Conservation (phyloP, 1,284 basidiomycete genomes). For the Rhodotorula sp. region DNA sequence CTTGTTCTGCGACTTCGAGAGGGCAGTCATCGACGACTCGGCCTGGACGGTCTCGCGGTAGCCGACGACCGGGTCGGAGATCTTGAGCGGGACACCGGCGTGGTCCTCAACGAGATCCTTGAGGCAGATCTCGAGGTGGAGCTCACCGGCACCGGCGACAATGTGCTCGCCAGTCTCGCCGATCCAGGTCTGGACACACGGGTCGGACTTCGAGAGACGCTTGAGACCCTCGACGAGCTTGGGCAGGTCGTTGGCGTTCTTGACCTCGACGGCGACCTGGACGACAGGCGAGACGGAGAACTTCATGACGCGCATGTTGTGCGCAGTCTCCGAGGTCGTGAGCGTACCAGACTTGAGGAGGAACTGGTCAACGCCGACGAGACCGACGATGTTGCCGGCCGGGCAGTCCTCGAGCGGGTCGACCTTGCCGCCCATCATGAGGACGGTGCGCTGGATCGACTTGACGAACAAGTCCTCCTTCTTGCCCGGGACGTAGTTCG, state of each 20-base stretch:
- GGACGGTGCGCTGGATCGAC: slow-evolving; percentile 96
- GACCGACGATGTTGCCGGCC: slow-evolving; percentile 97
- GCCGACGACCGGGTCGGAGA: slow-evolving; percentile 96
- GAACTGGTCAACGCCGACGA: slow-evolving; percentile 99
- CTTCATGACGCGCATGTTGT: slow-evolving; percentile 99
- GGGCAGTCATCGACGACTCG: slow-evolving; percentile 91
- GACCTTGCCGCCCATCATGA: slow-evolving; percentile 99
- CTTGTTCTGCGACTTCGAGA: slow-evolving; percentile 99
- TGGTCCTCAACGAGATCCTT: slow-evolving; percentile 99
- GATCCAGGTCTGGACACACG: slow-evolving; percentile 97
- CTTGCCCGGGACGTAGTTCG: slow-evolving; percentile 98
- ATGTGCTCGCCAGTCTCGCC: slow-evolving; percentile 94
- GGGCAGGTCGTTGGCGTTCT: slow-evolving; percentile 98
- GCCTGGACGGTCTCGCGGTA: slow-evolving; percentile 98
- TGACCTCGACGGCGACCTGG: slow-evolving; percentile 98
- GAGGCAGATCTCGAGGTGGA: slow-evolving; percentile 99
- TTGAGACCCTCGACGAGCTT: slow-evolving; percentile 99
- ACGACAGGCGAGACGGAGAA: slow-evolving; percentile 99
- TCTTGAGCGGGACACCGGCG: slow-evolving; percentile 98
- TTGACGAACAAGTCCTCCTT: slow-evolving; percentile 99
- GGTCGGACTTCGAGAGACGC: slow-evolving; percentile 99
- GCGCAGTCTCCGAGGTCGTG: slow-evolving; percentile 95
- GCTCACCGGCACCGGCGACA: slow-evolving; percentile 98
- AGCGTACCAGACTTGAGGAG: slow-evolving; percentile 98
- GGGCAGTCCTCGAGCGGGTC: slow-evolving; percentile 99